Evolutionary conservation across 352 stramenopile species (phyloP).

Genomic region (Phytopythium kandeliae): DNA sequence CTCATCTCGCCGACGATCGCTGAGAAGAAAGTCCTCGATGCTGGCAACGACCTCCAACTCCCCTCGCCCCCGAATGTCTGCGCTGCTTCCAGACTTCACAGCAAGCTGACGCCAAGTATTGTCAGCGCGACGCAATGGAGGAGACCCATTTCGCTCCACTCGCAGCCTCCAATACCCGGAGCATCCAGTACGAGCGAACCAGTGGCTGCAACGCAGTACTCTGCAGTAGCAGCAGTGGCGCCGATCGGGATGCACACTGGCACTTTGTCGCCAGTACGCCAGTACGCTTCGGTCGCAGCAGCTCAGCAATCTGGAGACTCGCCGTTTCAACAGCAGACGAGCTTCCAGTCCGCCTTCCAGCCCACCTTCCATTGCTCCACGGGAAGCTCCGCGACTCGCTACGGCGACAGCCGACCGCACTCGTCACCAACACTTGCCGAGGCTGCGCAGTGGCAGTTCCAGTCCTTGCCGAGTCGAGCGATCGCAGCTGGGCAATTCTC

Average conservation of each 20-base stretch:
- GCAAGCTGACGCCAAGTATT: neutral
- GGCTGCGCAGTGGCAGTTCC: neutral
- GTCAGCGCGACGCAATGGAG: conserved; percentile 3
- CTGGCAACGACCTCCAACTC: conserved; percentile 34
- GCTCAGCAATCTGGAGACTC: neutral
- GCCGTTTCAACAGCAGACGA: neutral
- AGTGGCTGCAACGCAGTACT: neutral
- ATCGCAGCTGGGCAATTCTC: neutral
- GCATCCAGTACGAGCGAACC: neutral
- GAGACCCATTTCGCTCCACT: neutral
- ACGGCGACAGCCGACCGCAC: neutral
- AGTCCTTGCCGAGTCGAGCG: neutral
- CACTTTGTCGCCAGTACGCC: neutral
- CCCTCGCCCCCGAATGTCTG: neutral
- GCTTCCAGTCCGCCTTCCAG: neutral
- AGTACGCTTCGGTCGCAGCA: neutral
- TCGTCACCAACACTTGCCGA: neutral
- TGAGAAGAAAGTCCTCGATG: conserved; percentile 45
- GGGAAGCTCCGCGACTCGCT: neutral
- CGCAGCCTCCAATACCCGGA: neutral
- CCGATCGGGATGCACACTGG: neutral
- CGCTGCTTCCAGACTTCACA: conserved; percentile 4
- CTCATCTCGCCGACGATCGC: conserved; percentile 28
- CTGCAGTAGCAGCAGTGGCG: neutral
- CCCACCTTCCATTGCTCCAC: neutral